phyloP scores from a whole-genome alignment of 306 rosid genomes.

The Leucaena leucocephala region DNA sequence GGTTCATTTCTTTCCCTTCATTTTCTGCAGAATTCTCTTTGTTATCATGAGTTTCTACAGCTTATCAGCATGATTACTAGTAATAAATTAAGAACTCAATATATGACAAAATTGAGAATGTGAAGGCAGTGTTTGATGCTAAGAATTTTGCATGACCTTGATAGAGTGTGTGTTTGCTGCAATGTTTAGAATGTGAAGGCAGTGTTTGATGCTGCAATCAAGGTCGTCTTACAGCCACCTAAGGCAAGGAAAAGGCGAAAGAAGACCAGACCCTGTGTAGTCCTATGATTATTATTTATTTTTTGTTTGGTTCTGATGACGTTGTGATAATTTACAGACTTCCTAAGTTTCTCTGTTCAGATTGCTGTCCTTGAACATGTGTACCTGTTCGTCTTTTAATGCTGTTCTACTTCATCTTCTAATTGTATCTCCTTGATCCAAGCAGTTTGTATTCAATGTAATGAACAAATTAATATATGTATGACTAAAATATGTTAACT shows the following conservation, averaged over 20 bases:
- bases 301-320: conserved; percentile 25
- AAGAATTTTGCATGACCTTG: not conserved
- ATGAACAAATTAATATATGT: conserved; percentile 20
- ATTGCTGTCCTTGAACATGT: conserved; percentile 36
- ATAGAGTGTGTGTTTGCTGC: conserved; percentile 26
- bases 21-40: not conserved
- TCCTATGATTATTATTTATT: conserved; percentile 39
- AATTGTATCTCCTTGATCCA: conserved; percentile 24
- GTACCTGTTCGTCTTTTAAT: not conserved
- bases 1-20: conserved; percentile 42
- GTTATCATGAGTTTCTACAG: not conserved
- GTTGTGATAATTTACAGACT: conserved; percentile 37
- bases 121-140: no score
- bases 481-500: not conserved
- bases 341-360: conserved; percentile 14
- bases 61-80: not conserved
- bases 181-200: conserved; percentile 52
- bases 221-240: conserved; percentile 60
- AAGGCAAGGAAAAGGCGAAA: conserved; percentile 52
- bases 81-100: not conserved
- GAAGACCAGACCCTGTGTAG: conserved; percentile 49
- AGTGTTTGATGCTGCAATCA: conserved; percentile 55
- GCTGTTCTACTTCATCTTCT: conserved; percentile 27
- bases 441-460: conserved; percentile 18
- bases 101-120: no score